Percentiles rank a stretch among this genome's conserved stretches.
These are phyloP conservation scores for Penicillium capsulatum DNA, from an alignment of 2,329 filamentous ascomycete species.

Conservation along the genomic window DNA sequence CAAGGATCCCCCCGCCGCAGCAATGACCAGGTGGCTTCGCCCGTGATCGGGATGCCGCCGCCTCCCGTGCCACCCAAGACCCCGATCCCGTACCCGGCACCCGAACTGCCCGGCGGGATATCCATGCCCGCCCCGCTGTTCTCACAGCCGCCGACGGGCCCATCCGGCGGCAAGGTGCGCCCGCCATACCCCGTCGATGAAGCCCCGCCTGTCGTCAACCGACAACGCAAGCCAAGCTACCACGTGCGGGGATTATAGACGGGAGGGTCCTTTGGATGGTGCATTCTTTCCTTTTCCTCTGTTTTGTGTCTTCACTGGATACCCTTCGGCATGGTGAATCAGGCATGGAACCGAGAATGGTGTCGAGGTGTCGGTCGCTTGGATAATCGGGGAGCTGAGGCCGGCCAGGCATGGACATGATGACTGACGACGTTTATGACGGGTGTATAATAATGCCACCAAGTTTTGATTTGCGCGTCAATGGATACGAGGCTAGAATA, in stretches of 20 bases:
- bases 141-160: slow-evolving; percentile 18
- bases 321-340: slow-evolving; percentile 17
- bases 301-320: slow-evolving; percentile 14
- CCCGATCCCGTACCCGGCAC: slow-evolving; percentile 56
- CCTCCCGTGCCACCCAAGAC: slow-evolving; percentile 76
- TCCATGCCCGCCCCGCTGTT: slow-evolving; percentile 37
- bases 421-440: slow-evolving; percentile 23
- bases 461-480: too few relatives aligned
- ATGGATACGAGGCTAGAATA: slow-evolving; percentile 1
- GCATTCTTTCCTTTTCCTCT: slow-evolving; percentile 7
- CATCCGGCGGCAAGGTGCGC: slow-evolving; percentile 24
- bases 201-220: slow-evolving; percentile 77
- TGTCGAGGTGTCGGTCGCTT: slow-evolving; percentile 6
- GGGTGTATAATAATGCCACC: slow-evolving; percentile 11
- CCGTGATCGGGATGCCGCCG: slow-evolving; percentile 48
- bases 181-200: slow-evolving; percentile 79
- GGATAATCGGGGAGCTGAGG: background rate
- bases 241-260: slow-evolving; percentile 49
- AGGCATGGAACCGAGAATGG: slow-evolving; percentile 6
- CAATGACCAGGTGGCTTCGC: slow-evolving; percentile 29
- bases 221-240: slow-evolving; percentile 78
- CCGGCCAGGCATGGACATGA: slow-evolving; percentile 2
- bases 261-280: slow-evolving; percentile 6
- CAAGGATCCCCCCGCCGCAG: slow-evolving; percentile 35
- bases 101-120: slow-evolving; percentile 26